phyloP scores from a whole-genome alignment of 1,139 yeast species.

The Insectozyma bohioensis region DNA sequence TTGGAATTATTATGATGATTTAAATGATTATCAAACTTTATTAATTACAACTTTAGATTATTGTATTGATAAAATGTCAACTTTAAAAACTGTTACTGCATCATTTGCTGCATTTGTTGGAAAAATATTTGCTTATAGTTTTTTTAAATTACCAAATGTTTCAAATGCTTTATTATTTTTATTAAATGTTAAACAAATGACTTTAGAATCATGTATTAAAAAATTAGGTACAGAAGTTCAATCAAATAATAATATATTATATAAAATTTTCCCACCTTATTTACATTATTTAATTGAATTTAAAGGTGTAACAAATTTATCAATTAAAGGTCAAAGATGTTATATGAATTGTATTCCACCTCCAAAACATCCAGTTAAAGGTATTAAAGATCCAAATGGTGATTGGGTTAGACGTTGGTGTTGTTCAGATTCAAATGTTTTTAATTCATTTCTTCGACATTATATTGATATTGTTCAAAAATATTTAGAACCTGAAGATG shows the following conservation, averaged over 20 bases:
- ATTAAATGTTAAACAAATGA: slow-evolving; percentile 52
- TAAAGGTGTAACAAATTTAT: slow-evolving; percentile 25
- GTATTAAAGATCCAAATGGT: slow-evolving; percentile 61
- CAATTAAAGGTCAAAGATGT: slow-evolving; percentile 23
- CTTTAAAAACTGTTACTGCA: slow-evolving; percentile 55
- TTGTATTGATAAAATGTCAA: slow-evolving; percentile 50
- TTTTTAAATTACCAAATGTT: slow-evolving; percentile 59
- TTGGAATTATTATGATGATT: slow-evolving; percentile 45
- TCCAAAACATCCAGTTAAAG: slow-evolving; percentile 54
- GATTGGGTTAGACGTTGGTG: slow-evolving; percentile 63
- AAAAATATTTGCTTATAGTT: slow-evolving; percentile 70
- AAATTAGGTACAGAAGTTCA: slow-evolving; percentile 4
- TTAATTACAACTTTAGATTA: slow-evolving; percentile 57
- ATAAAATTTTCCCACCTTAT: slow-evolving; percentile 35
- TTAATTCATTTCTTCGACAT: slow-evolving; percentile 75
- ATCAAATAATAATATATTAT: slow-evolving; percentile 6
- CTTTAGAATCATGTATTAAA: slow-evolving; percentile 29
- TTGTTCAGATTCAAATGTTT: slow-evolving; percentile 59
- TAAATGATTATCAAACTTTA: slow-evolving; percentile 28
- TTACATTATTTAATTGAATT: slow-evolving; percentile 39
- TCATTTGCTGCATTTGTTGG: slow-evolving; percentile 76
- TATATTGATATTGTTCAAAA: slow-evolving; percentile 33
- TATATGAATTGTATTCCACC: slow-evolving; percentile 43
- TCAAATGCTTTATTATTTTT: slow-evolving; percentile 62
- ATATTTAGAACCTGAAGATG: slow-evolving; percentile 8